Evolutionary conservation across 306 rosid species (phyloP), one percentile per base, ranked within the genome.

Genomic region (Sesbania bispinosa): DNA sequence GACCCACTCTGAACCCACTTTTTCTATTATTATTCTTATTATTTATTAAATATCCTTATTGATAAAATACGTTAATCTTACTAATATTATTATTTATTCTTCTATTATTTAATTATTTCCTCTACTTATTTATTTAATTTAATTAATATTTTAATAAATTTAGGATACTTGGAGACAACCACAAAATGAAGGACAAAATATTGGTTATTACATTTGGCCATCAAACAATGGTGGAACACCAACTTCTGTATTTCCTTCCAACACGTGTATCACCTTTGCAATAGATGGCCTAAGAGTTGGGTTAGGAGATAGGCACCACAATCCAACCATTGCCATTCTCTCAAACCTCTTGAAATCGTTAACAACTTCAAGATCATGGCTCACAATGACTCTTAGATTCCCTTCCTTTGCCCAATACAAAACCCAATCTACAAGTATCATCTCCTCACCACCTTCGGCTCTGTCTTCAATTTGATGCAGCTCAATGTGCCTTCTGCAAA

Each of bases 251-350:
- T 42, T 60, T 42, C 83, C 83, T 67, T 79, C 83, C 79, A 79
- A 42, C 76, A 79, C 74, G 4, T 79, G 71, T 7, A 48, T 16
- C 29, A 73, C 79, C 66, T 21, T 79, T 67, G 27, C 41, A 71
- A 79, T 79, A 13, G 76, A 67, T 32, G 79, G 83, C 1, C 83
- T 21, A 39, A 18, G 67, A 35, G 67, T 51, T 74, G 76, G 83
- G 26, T 60, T 51, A 14, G 83, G 59, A 67, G 50, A 38, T 33
- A 74, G 0, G 53, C 83, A 79, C 79, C 83, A 79, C 20, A 79
- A 42, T 6, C 76, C 83, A 9, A 73, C 71, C 83, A 73, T 66
- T 29, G 45, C 6, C 76, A 79, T 79, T 63, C 73, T 79, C 57
- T 79, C 83, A 30, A 79, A 79, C 55, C 83, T 79, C 21, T 13